These are phyloP conservation scores for Cercospora berteroae DNA, from an alignment of 2,329 filamentous ascomycete genomes.

Conservation along the genomic window DNA sequence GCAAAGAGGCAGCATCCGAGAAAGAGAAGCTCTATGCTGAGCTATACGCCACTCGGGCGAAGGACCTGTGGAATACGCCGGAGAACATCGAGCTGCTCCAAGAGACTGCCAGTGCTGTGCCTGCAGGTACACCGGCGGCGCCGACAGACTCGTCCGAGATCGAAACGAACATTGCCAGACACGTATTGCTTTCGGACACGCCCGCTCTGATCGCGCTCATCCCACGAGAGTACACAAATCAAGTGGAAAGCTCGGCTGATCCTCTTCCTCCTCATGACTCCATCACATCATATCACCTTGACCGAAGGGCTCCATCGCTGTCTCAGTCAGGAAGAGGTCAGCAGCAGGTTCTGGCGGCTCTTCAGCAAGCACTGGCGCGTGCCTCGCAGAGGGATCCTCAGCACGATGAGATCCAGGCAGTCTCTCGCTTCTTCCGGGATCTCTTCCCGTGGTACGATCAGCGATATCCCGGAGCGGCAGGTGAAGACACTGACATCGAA, in stretches of 20 bases:
- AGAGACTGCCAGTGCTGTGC: constrained; percentile 61
- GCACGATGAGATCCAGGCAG: constrained; percentile 28
- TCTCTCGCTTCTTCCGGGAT: constrained; percentile 32
- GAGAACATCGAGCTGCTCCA: constrained; percentile 67
- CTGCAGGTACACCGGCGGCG: constrained; percentile 42
- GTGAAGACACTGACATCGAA: not conserved
- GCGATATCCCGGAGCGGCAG: constrained; percentile 10
- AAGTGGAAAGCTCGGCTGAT: constrained; percentile 72
- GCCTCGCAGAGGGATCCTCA: not conserved
- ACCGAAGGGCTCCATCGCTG: not conserved
- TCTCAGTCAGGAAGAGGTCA: not conserved
- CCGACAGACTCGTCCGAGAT: constrained; percentile 43
- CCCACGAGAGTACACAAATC: constrained; percentile 62
- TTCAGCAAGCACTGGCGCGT: not conserved
- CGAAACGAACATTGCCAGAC: constrained; percentile 63
- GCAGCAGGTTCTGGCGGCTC: not conserved
- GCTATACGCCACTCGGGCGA: constrained; percentile 72
- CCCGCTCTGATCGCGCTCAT: constrained; percentile 68
- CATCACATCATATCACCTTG: constrained; percentile 17
- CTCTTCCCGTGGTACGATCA: constrained; percentile 33
- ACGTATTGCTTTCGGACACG: constrained; percentile 75
- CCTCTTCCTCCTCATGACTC: constrained; percentile 68
- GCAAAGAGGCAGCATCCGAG: constrained; percentile 63
- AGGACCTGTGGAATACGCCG: constrained; percentile 82
- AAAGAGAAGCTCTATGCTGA: constrained; percentile 68